Evolutionary conservation across 148 eudicot species (phyloP).

Genomic region (Rheum nobile): DNA sequence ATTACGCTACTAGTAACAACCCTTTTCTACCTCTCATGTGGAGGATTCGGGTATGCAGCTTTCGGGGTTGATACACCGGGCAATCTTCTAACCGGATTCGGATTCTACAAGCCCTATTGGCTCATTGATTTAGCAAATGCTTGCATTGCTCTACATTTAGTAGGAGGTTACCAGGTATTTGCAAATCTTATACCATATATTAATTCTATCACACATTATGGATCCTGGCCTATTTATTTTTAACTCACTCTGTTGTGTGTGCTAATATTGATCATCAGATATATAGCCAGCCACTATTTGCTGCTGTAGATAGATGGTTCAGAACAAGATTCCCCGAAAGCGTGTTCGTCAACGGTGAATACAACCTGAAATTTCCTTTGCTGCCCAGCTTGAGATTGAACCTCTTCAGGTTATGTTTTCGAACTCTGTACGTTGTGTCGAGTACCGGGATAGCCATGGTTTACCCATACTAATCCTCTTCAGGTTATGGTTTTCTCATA

Average conservation of each 20-base stretch:
- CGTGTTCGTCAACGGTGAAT: constrained; percentile 16
- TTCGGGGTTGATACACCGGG: constrained; percentile 65
- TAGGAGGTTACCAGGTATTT: constrained; percentile 74
- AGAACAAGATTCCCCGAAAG: constrained; percentile 24
- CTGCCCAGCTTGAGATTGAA: constrained; percentile 24
- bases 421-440: constrained; percentile 38
- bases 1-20: constrained; percentile 35
- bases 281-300: constrained; percentile 44
- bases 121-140: constrained; percentile 60
- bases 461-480: constrained; percentile 59
- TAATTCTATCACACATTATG: neutral
- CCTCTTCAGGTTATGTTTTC: constrained; percentile 34
- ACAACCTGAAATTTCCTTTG: constrained; percentile 15
- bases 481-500: too few species aligned
- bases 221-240: too few species aligned
- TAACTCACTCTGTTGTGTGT: neutral
- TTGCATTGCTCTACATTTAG: constrained; percentile 54
- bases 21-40: constrained; percentile 60
- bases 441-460: constrained; percentile 31
- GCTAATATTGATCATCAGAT: constrained; percentile 16
- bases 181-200: neutral
- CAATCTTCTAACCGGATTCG: constrained; percentile 61
- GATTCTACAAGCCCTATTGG: constrained; percentile 57
- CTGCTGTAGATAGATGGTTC: constrained; percentile 26
- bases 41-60: constrained; percentile 79